Conservation (phyloP, 345 rosid genomes). For the Lagerstroemia speciosa region DNA sequence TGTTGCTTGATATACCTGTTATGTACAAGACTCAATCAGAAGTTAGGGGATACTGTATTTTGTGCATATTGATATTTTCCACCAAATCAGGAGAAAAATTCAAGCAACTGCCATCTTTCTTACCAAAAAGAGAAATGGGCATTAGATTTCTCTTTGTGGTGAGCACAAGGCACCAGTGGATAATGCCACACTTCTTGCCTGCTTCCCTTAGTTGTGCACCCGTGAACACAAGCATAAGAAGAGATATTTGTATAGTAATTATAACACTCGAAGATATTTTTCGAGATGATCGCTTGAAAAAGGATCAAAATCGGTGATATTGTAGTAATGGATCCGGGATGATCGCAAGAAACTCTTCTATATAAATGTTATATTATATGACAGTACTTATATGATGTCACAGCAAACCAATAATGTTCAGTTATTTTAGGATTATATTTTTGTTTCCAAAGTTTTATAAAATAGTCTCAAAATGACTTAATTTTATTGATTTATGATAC, state of each 20-base stretch:
- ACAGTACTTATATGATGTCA: no score
- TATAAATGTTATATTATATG: no score
- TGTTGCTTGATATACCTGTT: no score
- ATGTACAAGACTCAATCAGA: no score
- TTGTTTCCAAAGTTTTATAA: no score
- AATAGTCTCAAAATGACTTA: no score
- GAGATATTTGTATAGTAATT: background rate
- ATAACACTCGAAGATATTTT: background rate
- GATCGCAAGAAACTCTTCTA: no score
- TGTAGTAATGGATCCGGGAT: no score
- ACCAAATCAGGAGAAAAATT: background rate
- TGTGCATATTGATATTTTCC: background rate
- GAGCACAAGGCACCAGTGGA: slow-evolving; percentile 7
- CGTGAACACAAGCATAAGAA: background rate
- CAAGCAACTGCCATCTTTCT: background rate
- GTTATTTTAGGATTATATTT: no score
- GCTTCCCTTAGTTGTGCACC: background rate
- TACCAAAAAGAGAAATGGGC: slow-evolving; percentile 7
- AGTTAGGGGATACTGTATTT: no score
- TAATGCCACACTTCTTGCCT: slow-evolving; percentile 10
- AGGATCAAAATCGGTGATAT: background rate
- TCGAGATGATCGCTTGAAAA: background rate
- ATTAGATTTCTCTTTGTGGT: slow-evolving; percentile 1
- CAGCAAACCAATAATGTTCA: no score
- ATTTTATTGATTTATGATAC: no score